Percentiles rank a stretch among this genome's conserved stretches.
phyloP scores from a whole-genome alignment of 768 basidiomycete species.

The Phlebiopsis gigantea region DNA sequence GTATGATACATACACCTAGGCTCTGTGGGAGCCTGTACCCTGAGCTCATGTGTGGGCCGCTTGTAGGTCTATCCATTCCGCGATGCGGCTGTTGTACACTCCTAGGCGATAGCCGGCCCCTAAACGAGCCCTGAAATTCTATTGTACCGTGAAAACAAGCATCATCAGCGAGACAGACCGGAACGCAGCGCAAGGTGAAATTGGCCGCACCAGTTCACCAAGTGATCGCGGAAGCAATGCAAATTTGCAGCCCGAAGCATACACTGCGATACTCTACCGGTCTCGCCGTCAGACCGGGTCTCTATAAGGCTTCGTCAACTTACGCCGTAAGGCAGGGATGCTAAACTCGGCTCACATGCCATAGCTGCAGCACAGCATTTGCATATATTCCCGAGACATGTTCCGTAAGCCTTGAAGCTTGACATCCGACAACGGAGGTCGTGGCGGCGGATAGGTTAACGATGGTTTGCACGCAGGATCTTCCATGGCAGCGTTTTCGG shows the following conservation, averaged over 20 bases:
- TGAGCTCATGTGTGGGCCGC: not conserved
- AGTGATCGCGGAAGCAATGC: not conserved
- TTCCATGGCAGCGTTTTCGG: not conserved
- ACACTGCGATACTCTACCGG: not conserved
- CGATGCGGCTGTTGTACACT: not conserved
- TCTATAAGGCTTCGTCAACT: not conserved
- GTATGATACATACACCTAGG: not conserved
- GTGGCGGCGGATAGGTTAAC: not conserved
- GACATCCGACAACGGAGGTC: not conserved
- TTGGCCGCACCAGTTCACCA: not conserved
- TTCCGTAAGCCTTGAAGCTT: not conserved
- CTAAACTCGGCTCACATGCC: not conserved
- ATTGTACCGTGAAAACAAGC: not conserved
- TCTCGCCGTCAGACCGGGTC: not conserved
- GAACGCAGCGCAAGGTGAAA: not conserved
- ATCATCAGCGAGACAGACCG: not conserved
- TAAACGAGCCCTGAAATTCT: too few species aligned
- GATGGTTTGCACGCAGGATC: not conserved
- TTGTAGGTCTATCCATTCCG: not conserved
- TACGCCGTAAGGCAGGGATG: not conserved
- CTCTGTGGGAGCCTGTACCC: not conserved
- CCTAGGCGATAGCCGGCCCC: not conserved
- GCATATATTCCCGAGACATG: not conserved
- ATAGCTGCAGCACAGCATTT: not conserved
- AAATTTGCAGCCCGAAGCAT: not conserved